Evolutionary conservation across 1,284 basidiomycete species (phyloP).

Genomic region (Wallemia ichthyophaga): DNA sequence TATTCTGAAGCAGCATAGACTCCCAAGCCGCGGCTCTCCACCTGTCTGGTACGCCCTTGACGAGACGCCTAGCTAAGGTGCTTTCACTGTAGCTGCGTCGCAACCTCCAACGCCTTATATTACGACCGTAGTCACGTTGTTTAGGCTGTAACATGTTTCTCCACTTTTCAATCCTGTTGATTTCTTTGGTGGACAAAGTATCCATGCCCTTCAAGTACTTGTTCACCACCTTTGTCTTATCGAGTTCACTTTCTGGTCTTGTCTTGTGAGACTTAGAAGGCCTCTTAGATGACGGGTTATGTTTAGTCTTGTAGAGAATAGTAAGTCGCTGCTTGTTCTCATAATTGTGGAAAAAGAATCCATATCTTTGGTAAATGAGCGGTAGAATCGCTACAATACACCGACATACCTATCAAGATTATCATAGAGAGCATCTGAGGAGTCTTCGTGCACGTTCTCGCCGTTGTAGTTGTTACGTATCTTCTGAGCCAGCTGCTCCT

Average conservation of each 20-base stretch:
- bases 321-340: not conserved
- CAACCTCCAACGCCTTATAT: constrained; percentile 41
- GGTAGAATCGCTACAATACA: not conserved
- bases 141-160: constrained; percentile 42
- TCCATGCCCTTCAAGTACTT: not conserved
- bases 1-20: constrained; percentile 25
- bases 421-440: not conserved
- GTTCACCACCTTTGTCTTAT: not conserved
- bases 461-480: constrained; percentile 3
- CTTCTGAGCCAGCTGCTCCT: constrained; percentile 6
- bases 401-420: not conserved
- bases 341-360: not conserved
- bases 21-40: constrained; percentile 87
- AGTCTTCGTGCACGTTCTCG: not conserved
- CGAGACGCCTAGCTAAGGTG: constrained; percentile 34
- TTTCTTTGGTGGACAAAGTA: constrained; percentile 24
- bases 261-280: constrained; percentile 4
- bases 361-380: not conserved
- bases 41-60: constrained; percentile 86
- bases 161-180: constrained; percentile 52
- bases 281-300: not conserved
- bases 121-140: constrained; percentile 37
- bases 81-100: constrained; percentile 26
- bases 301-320: not conserved
- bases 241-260: constrained; percentile 5